Evolutionary conservation across 2,329 filamentous ascomycete species (phyloP), one percentile per base, ranked within the genome.

Genomic region (Apiospora saccharicola): DNA sequence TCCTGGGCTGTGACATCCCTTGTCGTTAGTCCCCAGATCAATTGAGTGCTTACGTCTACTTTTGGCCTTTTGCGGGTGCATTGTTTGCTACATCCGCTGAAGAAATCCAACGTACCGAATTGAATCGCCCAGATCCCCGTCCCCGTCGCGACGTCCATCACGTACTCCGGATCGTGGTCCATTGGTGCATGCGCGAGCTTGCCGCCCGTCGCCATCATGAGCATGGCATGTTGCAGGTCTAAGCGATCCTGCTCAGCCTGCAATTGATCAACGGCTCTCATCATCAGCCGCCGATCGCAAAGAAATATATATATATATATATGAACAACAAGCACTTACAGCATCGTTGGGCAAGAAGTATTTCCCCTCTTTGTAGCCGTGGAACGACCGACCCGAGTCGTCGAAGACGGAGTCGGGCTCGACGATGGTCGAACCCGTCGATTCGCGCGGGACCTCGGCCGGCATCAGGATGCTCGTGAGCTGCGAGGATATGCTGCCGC

Each of bases 111-210:
- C 26, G 14, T 68, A 68, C 67, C 67, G 44, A 46, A 68, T 30
- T 68, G 67, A 26, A 46, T 68, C 19, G 71, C 44, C 71, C 71
- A 72, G 61, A 70, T 70, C 13, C 71, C 68, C 8, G 71, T 72
- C n/a, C 71, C 71, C 16, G 69, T 70, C 12, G 71, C 69, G 37
- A 72, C 47, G n/a, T 72, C 69, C 57, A 70, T 68, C 47, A 70
- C 71, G 61, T 72, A 71, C 47, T 71, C 64, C n/a, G 71, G 71
- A 4, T 43, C 24, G 26, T 71, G 24, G 5, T 44, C 44, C 19
- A 71, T 34, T 8, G 69, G 69, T 4, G 71, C 61, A 34, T 47
- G 46, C n/a, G 44, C 41, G 37, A 72, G 64, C 37, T 44, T 53
- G n/a, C 69, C 61, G 5, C 57, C 57, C 6, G 70, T 47, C 24